Evolutionary conservation across 179 eudicot species (phyloP).

Genomic region (Silene coronaria): DNA sequence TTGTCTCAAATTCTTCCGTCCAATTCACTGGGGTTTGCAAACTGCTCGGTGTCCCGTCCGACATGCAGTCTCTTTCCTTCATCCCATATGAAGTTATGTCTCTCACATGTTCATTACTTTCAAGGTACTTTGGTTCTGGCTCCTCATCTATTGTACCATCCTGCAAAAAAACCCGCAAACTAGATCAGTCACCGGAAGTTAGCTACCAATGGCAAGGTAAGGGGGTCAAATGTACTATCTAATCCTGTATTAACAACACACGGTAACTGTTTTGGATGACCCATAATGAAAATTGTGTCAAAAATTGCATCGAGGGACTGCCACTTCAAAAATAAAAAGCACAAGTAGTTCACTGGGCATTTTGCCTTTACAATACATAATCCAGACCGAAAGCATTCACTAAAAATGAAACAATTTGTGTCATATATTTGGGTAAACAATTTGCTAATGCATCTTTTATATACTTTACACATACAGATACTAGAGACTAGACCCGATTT

Average conservation of each 20-base stretch:
- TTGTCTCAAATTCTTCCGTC: constrained; percentile 56
- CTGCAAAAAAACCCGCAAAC: constrained; percentile 18
- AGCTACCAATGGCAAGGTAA: too few species aligned
- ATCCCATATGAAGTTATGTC: constrained; percentile 24
- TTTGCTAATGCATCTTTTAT: too few species aligned
- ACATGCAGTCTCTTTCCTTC: constrained; percentile 28
- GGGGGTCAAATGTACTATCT: background rate
- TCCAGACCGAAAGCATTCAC: too few species aligned
- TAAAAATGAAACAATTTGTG: too few species aligned
- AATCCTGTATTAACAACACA: background rate
- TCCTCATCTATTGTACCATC: constrained; percentile 22
- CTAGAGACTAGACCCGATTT: too few species aligned
- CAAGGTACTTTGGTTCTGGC: constrained; percentile 26
- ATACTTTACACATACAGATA: too few species aligned
- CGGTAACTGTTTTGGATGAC: background rate
- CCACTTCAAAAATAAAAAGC: too few species aligned
- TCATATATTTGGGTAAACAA: too few species aligned
- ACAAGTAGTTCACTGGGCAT: too few species aligned
- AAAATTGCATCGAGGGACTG: too few species aligned
- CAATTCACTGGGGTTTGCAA: constrained; percentile 33
- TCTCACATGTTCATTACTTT: constrained; percentile 19
- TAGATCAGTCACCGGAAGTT: background rate
- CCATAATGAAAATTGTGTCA: background rate
- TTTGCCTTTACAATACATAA: too few species aligned
- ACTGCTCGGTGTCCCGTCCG: constrained; percentile 23